A percentile compares a stretch with the other conserved stretches of the same genome.
Conservation (phyloP, 2,329 filamentous ascomycete genomes). For the Grosmannia clavigera region DNA sequence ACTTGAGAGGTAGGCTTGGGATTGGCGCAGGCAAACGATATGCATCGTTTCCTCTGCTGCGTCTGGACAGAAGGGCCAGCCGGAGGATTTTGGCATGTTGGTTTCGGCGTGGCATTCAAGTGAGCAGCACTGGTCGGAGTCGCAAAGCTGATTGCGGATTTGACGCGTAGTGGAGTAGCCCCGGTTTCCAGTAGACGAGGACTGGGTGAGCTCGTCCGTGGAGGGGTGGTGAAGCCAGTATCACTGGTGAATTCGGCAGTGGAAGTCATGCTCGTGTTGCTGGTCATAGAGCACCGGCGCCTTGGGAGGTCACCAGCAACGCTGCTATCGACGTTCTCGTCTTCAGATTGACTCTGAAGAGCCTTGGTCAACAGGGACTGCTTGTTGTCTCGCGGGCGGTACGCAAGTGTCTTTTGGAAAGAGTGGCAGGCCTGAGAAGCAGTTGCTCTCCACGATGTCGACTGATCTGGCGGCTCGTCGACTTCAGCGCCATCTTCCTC, state of each 20-base stretch:
- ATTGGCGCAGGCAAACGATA: constrained; percentile 77
- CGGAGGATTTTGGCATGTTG: constrained; percentile 35
- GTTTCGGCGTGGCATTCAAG: constrained; percentile 8
- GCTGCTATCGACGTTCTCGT: constrained; percentile 30
- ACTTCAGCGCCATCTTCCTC: constrained; percentile 61
- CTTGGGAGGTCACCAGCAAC: constrained; percentile 22
- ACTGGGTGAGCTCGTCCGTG: constrained; percentile 77
- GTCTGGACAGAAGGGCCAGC: constrained; percentile 34
- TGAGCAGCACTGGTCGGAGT: constrained; percentile 2
- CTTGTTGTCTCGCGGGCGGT: constrained; percentile 42
- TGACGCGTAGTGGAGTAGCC: constrained; percentile 15
- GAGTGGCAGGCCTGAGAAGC: constrained; percentile 13
- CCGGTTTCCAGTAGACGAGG: constrained; percentile 59
- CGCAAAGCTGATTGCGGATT: neutral
- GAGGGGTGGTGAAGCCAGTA: constrained; percentile 78
- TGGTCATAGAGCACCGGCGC: constrained; percentile 56
- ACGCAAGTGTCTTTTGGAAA: constrained; percentile 36
- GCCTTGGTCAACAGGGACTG: constrained; percentile 82
- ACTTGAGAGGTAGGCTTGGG: constrained; percentile 35
- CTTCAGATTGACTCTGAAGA: constrained; percentile 55
- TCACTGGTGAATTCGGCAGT: constrained; percentile 93
- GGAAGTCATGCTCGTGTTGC: constrained; percentile 68
- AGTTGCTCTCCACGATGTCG: constrained; percentile 12
- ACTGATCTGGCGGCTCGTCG: constrained; percentile 75
- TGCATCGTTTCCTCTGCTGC: constrained; percentile 70